Evolutionary conservation across 179 eudicot genomes (phyloP).

Genomic region (Kewa caespitosa): DNA sequence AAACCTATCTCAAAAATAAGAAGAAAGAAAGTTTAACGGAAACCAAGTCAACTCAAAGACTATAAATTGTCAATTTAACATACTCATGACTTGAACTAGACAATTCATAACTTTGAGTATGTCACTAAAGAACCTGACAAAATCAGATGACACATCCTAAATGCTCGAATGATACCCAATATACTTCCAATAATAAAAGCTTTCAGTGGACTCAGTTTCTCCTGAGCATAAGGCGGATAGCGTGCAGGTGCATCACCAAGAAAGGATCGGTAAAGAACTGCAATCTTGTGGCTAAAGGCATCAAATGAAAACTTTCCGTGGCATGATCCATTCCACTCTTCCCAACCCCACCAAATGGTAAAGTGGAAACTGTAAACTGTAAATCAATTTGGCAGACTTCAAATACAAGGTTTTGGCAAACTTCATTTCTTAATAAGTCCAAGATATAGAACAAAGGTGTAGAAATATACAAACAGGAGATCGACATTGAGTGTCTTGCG

Average conservation of each 20-base stretch:
- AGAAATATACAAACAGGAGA: neutral
- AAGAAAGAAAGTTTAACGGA: too few relatives aligned
- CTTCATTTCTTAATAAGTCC: neutral
- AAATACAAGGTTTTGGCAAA: neutral
- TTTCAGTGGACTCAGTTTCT: slow-evolving; percentile 50
- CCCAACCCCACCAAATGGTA: slow-evolving; percentile 89
- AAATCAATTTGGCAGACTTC: neutral
- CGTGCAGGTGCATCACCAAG: slow-evolving; percentile 56
- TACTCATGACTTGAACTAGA: too few relatives aligned
- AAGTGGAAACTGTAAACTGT: slow-evolving; percentile 55
- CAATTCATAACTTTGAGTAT: too few relatives aligned
- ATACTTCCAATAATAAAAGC: slow-evolving; percentile 56
- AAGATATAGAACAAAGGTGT: neutral
- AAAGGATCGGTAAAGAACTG: slow-evolving; percentile 59
- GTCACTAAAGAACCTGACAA: too few relatives aligned
- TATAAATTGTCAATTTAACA: too few relatives aligned
- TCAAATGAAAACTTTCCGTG: slow-evolving; percentile 84
- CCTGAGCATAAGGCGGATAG: slow-evolving; percentile 75
- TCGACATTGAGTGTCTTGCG: too few relatives aligned
- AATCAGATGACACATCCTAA: too few relatives aligned
- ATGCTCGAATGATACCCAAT: slow-evolving; percentile 49
- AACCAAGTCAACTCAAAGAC: too few relatives aligned
- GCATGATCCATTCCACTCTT: slow-evolving; percentile 83
- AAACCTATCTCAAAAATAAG: too few relatives aligned
- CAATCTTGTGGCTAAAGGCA: slow-evolving; percentile 78